Percentiles rank a stretch among this genome's conserved stretches.
Evolutionary conservation across 495 filamentous ascomycete genomes (phyloP).

Genomic region (Wilcoxina mikolae): DNA sequence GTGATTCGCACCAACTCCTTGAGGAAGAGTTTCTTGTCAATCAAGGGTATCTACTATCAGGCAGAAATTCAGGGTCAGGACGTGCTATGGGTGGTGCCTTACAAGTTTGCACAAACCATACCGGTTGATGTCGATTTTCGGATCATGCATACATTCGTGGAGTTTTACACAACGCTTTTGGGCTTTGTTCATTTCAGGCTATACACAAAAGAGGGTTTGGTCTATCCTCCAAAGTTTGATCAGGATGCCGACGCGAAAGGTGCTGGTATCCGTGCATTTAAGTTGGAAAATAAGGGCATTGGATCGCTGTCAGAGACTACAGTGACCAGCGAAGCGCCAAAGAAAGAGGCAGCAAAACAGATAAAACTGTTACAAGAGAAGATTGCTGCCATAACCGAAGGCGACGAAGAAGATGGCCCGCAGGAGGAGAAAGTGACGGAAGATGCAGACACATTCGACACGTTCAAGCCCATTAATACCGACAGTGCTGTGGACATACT

Average conservation of each 20-base stretch:
- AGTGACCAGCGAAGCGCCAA: constrained; percentile 29
- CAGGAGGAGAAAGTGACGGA: constrained; percentile 37
- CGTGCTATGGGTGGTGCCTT: constrained; percentile 90
- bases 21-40: constrained; percentile 89
- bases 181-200: constrained; percentile 91
- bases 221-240: constrained; percentile 92
- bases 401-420: constrained; percentile 24
- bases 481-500: constrained; percentile 69
- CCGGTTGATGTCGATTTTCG: constrained; percentile 91
- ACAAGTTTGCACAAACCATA: constrained; percentile 86
- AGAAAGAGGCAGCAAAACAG: constrained; percentile 37
- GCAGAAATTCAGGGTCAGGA: constrained; percentile 97
- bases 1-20: constrained; percentile 79
- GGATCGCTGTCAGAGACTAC: constrained; percentile 28
- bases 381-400: constrained; percentile 30
- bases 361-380: constrained; percentile 36
- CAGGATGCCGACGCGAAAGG: constrained; percentile 70
- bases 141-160: constrained; percentile 97
- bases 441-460: constrained; percentile 60
- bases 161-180: constrained; percentile 92
- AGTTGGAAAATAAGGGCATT: constrained; percentile 57
- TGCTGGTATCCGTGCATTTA: constrained; percentile 84
- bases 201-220: constrained; percentile 75
- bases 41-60: constrained; percentile 99
- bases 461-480: constrained; percentile 51